Evolutionary conservation across 768 basidiomycete species (phyloP).

Genomic region (Pholiota molesta): DNA sequence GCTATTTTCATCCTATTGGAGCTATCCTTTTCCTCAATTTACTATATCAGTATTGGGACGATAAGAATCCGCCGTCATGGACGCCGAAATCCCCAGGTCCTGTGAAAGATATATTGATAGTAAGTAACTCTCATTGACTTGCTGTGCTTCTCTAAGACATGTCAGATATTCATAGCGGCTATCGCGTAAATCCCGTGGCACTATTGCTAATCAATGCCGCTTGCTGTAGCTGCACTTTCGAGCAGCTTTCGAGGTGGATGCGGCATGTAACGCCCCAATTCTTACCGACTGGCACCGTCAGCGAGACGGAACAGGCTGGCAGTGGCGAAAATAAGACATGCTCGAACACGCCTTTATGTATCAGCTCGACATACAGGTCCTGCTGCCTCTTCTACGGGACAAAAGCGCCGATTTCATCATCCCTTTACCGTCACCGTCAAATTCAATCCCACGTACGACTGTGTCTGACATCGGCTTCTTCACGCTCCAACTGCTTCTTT

Average conservation of each 20-base stretch:
- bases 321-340: too few species aligned
- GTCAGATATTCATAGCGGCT: constrained; percentile 36
- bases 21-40: constrained; percentile 46
- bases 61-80: constrained; percentile 56
- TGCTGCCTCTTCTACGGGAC: neutral
- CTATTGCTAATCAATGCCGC: too few species aligned
- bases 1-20: constrained; percentile 51
- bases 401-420: neutral
- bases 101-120: constrained; percentile 60
- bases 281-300: constrained; percentile 47
- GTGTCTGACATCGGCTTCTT: neutral
- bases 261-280: too few species aligned
- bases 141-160: neutral
- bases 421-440: neutral
- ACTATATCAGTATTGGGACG: constrained; percentile 59
- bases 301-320: constrained; percentile 54
- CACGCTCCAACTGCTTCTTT: neutral
- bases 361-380: too few species aligned
- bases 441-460: neutral
- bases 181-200: constrained; percentile 47
- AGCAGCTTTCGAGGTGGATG: neutral
- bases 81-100: constrained; percentile 53
- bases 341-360: too few species aligned
- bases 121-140: constrained; percentile 28
- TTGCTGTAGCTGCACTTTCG: constrained; percentile 44